Conservation (phyloP, 2,329 filamentous ascomycete species). For the Geoglossum cookeanum region DNA sequence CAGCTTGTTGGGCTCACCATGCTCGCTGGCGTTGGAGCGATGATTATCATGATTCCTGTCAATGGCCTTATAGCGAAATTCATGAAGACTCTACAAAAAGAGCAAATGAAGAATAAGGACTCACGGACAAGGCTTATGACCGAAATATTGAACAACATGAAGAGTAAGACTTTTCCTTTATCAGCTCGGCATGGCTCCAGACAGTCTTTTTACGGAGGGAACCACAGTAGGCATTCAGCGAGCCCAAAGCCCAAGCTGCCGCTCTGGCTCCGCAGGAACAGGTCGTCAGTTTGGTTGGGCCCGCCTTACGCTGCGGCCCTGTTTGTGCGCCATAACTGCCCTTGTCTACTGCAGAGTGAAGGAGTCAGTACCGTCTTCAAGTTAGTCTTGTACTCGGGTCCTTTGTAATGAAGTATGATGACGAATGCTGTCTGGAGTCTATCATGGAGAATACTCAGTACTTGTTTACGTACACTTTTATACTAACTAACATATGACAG, state of each 20-base stretch:
- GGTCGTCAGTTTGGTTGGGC: background rate
- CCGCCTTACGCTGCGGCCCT: background rate
- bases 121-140: constrained; percentile 82
- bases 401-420: background rate
- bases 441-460: background rate
- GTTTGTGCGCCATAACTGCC: background rate
- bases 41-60: constrained; percentile 93
- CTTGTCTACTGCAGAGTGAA: too few species aligned
- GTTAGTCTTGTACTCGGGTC: too few species aligned
- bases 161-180: constrained; percentile 37
- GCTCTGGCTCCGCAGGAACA: background rate
- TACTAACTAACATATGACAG: background rate
- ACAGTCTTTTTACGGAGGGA: background rate
- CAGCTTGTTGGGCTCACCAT: constrained; percentile 89
- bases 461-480: background rate
- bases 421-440: background rate
- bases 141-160: constrained; percentile 98
- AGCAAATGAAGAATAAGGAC: constrained; percentile 99
- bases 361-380: too few species aligned
- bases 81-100: constrained; percentile 88
- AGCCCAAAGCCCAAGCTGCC: background rate
- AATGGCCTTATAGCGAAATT: constrained; percentile 81
- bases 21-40: constrained; percentile 84
- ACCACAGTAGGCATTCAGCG: background rate
- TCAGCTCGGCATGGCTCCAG: background rate